phyloP scores from a whole-genome alignment of 2,329 filamentous ascomycete genomes.

The Tolypocladium paradoxum region DNA sequence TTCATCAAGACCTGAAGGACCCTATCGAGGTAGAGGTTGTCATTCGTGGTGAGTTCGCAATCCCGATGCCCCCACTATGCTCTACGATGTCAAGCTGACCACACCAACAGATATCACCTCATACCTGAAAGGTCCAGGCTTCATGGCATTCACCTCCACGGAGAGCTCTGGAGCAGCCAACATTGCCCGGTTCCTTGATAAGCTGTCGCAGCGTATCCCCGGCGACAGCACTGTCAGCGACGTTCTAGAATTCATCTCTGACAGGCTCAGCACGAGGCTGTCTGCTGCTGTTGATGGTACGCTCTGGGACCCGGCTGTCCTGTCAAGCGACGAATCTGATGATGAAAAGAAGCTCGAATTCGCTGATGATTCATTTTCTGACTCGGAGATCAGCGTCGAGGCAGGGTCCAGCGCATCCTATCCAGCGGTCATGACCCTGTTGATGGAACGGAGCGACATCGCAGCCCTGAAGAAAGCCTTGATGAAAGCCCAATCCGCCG shows the following conservation, averaged over 20 bases:
- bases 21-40: constrained; percentile 27
- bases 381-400: background rate
- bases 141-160: constrained; percentile 32
- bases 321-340: background rate
- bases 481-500: constrained; percentile 45
- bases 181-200: constrained; percentile 34
- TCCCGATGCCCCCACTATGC: background rate
- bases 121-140: constrained; percentile 27
- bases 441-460: too few species aligned
- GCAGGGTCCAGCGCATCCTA: too few species aligned
- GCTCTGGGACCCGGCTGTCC: too few species aligned
- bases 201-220: constrained; percentile 18
- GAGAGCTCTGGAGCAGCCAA: constrained; percentile 19
- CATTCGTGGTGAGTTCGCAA: constrained; percentile 18
- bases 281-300: background rate
- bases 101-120: constrained; percentile 17
- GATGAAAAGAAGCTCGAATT: background rate
- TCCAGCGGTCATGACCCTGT: too few species aligned
- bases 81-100: background rate
- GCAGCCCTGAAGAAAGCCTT: constrained; percentile 23
- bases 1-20: constrained; percentile 11
- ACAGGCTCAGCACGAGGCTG: constrained; percentile 1
- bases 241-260: constrained; percentile 8
- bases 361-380: background rate
- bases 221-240: constrained; percentile 17